Conservation (phyloP, 345 rosid species). For the Aurinia saxatilis region DNA sequence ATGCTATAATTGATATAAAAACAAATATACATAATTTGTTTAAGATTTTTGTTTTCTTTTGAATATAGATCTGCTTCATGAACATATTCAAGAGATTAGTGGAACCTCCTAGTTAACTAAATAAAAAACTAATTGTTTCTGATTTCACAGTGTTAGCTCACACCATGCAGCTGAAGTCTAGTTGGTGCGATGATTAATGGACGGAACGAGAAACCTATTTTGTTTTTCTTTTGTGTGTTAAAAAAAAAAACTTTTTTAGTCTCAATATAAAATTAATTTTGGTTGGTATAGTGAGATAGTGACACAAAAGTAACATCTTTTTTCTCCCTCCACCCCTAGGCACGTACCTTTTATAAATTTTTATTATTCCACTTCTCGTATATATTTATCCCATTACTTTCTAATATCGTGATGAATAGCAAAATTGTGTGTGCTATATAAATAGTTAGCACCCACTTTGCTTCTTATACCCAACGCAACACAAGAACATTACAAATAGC, state of each 20-base stretch:
- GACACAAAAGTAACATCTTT: constrained; percentile 22
- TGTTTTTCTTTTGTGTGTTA: too few species aligned
- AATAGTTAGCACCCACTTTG: background rate
- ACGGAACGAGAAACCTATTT: constrained; percentile 9
- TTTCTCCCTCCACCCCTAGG: background rate
- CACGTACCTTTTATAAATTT: background rate
- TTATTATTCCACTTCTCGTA: background rate
- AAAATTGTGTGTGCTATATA: constrained; percentile 9
- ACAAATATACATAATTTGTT: too few species aligned
- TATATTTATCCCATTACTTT: constrained; percentile 5
- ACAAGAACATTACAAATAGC: background rate
- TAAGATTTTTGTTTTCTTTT: too few species aligned
- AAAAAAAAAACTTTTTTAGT: background rate
- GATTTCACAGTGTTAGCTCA: too few species aligned
- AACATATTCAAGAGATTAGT: too few species aligned
- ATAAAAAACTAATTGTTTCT: too few species aligned
- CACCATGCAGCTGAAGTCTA: too few species aligned
- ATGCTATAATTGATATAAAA: too few species aligned
- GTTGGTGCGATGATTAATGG: background rate
- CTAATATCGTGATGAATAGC: background rate
- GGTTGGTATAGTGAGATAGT: constrained; percentile 14
- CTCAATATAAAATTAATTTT: constrained; percentile 1
- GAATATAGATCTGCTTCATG: too few species aligned
- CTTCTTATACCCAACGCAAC: constrained; percentile 5
- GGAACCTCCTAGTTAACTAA: too few species aligned